These are phyloP conservation scores for Herpetomonas tarakana DNA, from an alignment of 208 protist genomes.

Conservation along the genomic window DNA sequence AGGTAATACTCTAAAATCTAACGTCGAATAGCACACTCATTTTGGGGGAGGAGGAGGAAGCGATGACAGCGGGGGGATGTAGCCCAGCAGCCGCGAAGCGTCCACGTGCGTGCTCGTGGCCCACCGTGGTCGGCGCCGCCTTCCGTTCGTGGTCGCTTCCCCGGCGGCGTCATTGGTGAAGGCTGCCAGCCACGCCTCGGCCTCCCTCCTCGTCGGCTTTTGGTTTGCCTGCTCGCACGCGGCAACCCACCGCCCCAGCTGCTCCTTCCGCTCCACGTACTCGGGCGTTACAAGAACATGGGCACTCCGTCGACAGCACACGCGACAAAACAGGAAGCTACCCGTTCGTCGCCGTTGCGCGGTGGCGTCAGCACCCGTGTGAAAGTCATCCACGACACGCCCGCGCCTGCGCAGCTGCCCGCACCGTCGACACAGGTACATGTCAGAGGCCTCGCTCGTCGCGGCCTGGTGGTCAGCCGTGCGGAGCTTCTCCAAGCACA, in stretches of 20 bases:
- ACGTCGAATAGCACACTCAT: too few species aligned
- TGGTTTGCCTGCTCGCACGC: too few species aligned
- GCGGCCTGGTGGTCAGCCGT: not conserved
- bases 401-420: constrained; percentile 18
- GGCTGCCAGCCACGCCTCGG: too few species aligned
- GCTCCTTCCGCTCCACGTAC: not conserved
- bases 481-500: constrained; percentile 16
- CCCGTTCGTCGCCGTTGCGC: constrained; percentile 13
- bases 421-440: constrained; percentile 38
- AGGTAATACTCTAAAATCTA: too few species aligned
- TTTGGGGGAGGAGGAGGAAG: too few species aligned
- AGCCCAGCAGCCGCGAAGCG: too few species aligned
- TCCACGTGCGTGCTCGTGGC: not conserved
- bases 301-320: constrained; percentile 25
- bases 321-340: constrained; percentile 13
- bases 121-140: not conserved
- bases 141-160: not conserved
- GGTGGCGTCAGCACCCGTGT: constrained; percentile 9
- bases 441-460: constrained; percentile 7
- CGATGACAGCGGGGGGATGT: too few species aligned
- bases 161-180: too few species aligned
- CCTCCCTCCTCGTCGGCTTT: too few species aligned
- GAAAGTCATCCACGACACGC: constrained; percentile 13
- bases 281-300: constrained; percentile 19
- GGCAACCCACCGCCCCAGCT: not conserved